These are phyloP conservation scores for Pichia sp. DNA, from an alignment of 1,139 yeast species.

Conservation along the genomic window DNA sequence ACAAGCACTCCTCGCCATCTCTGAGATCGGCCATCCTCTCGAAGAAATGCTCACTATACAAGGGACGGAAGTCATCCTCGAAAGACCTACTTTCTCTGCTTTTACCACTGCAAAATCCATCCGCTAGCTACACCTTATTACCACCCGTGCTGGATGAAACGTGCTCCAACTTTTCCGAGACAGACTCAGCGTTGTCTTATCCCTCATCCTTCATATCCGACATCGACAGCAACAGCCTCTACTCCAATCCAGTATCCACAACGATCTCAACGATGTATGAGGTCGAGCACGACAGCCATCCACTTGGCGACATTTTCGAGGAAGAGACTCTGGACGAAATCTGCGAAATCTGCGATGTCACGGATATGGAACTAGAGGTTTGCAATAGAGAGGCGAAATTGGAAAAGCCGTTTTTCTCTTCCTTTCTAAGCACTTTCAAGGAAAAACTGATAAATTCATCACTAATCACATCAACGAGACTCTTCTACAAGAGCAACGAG, in stretches of 20 bases:
- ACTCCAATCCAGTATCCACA: slow-evolving; percentile 4
- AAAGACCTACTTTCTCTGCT: background rate
- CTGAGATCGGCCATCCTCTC: slow-evolving; percentile 16
- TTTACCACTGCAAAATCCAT: background rate
- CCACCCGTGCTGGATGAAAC: background rate
- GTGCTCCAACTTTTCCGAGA: background rate
- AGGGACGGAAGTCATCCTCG: slow-evolving; percentile 8
- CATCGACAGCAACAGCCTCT: background rate
- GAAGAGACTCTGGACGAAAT: background rate
- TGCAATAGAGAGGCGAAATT: background rate
- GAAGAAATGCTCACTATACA: slow-evolving; percentile 11
- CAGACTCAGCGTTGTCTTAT: background rate
- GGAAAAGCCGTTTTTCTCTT: background rate
- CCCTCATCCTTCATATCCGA: slow-evolving; percentile 4
- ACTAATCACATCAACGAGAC: slow-evolving; percentile 1
- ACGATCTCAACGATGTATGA: slow-evolving; percentile 2
- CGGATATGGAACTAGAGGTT: background rate
- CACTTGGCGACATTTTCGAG: background rate
- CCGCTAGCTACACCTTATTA: background rate
- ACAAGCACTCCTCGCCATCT: slow-evolving; percentile 21
- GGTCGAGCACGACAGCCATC: slow-evolving; percentile 4
- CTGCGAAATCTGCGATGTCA: background rate
- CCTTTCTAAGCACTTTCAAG: background rate
- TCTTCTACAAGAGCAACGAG: slow-evolving; percentile 2
- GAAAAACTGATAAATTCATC: slow-evolving; percentile 3